phyloP scores from a whole-genome alignment of 306 rosid species.

The Corylus americana region DNA sequence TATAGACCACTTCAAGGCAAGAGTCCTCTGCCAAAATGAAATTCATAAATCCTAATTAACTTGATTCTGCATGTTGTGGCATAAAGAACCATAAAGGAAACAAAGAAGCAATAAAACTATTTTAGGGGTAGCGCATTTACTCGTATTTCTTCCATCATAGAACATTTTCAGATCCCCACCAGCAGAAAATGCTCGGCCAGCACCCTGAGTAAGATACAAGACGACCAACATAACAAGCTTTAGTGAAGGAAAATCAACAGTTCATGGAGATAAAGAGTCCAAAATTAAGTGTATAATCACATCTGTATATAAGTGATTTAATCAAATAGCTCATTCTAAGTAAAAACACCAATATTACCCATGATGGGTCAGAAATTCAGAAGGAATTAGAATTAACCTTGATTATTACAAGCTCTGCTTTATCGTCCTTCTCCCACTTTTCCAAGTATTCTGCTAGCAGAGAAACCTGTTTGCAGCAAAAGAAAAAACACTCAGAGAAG shows the following conservation, averaged over 20 bases:
- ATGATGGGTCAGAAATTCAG: slow-evolving; percentile 4
- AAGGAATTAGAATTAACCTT: slow-evolving; percentile 56
- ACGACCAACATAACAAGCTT: slow-evolving; percentile 10
- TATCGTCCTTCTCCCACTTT: slow-evolving; percentile 83
- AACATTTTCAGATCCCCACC: slow-evolving; percentile 95
- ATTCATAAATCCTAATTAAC: slow-evolving; percentile 11
- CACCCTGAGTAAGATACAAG: slow-evolving; percentile 52
- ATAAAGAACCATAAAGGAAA: background rate
- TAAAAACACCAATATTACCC: background rate
- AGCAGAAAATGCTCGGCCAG: slow-evolving; percentile 91
- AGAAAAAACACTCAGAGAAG: too few species aligned
- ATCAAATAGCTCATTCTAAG: background rate
- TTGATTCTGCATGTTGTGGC: background rate
- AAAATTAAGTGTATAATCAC: background rate
- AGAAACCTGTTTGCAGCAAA: slow-evolving; percentile 58
- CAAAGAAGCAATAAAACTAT: background rate
- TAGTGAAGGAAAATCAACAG: background rate
- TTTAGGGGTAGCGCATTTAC: slow-evolving; percentile 37
- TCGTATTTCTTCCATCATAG: slow-evolving; percentile 67
- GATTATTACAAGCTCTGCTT: slow-evolving; percentile 68
- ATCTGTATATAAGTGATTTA: background rate
- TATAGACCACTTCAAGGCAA: slow-evolving; percentile 84
- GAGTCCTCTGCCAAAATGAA: slow-evolving; percentile 70
- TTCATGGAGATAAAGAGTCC: background rate
- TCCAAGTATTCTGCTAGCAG: slow-evolving; percentile 74